Evolutionary conservation across 495 filamentous ascomycete genomes (phyloP).

Genomic region (Aspergillus carlsbadensis): DNA sequence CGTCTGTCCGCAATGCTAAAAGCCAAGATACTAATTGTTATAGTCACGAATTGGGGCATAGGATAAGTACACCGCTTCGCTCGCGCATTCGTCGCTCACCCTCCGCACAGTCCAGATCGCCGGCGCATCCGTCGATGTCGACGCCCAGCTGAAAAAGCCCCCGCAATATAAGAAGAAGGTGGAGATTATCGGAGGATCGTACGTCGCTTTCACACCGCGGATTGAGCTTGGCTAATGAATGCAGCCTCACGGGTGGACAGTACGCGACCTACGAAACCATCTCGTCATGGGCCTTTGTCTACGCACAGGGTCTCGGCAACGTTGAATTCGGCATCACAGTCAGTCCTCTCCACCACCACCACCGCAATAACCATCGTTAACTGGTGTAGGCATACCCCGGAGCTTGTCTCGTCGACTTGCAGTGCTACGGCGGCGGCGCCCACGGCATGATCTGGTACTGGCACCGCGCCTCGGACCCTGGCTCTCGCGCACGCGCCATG

Average conservation of each 20-base stretch:
- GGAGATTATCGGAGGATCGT: constrained; percentile 66
- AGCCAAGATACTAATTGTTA: constrained; percentile 4
- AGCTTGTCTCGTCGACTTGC: constrained; percentile 58
- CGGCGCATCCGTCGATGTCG: constrained; percentile 50
- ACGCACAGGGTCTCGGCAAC: constrained; percentile 60
- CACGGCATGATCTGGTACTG: constrained; percentile 41
- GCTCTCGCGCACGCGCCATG: constrained; percentile 46
- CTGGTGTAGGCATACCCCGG: constrained; percentile 52
- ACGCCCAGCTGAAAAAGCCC: constrained; percentile 50
- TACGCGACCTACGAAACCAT: constrained; percentile 65
- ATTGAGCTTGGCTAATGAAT: background rate
- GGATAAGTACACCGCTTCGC: constrained; percentile 39
- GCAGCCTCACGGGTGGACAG: constrained; percentile 48
- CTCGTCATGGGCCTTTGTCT: constrained; percentile 55
- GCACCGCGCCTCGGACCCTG: constrained; percentile 63
- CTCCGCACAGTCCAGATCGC: constrained; percentile 52
- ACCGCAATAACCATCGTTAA: background rate
- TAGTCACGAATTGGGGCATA: constrained; percentile 67
- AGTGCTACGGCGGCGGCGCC: constrained; percentile 50
- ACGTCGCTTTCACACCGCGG: constrained; percentile 3
- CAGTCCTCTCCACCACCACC: background rate
- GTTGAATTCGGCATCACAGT: constrained; percentile 62
- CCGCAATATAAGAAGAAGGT: constrained; percentile 52
- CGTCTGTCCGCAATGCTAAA: background rate
- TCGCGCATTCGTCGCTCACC: constrained; percentile 1